phyloP scores from a whole-genome alignment of 2,329 filamentous ascomycete species.

The Ceratocystis huliohia region DNA sequence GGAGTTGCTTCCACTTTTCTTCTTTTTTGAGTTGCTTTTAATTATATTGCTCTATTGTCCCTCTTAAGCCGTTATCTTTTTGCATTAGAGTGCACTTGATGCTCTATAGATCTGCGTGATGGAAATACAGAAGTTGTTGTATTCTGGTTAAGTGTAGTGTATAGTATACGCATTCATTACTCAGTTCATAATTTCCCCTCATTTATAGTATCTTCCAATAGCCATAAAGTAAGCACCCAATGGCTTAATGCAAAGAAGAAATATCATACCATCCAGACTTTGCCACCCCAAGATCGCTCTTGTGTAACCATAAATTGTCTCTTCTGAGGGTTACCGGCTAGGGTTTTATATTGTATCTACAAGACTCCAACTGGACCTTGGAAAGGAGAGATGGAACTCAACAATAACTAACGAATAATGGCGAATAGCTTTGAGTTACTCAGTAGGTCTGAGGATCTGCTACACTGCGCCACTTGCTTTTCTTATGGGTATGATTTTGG shows the following conservation, averaged over 20 bases:
- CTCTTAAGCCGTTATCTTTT: neutral
- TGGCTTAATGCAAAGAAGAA: too few species aligned
- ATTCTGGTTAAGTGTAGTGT: too few species aligned
- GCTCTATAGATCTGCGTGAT: neutral
- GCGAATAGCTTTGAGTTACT: neutral
- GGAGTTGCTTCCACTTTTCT: conserved; percentile 22
- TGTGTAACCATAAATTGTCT: neutral
- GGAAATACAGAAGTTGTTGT: too few species aligned
- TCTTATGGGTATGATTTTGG: neutral
- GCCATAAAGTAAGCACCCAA: too few species aligned
- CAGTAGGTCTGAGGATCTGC: neutral
- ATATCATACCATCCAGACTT: neutral
- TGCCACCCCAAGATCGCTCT: neutral
- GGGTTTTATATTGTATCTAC: neutral
- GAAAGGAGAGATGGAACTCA: neutral
- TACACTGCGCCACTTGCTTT: conserved; percentile 3
- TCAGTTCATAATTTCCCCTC: too few species aligned
- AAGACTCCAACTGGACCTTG: neutral
- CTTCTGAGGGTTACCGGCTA: neutral
- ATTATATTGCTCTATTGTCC: neutral
- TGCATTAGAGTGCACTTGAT: neutral
- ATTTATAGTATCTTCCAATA: too few species aligned
- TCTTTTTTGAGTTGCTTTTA: conserved; percentile 22
- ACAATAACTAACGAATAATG: neutral
- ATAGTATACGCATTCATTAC: too few species aligned